Conservation (phyloP, 108 stramenopile genomes). For the Craspedostauros australis region DNA sequence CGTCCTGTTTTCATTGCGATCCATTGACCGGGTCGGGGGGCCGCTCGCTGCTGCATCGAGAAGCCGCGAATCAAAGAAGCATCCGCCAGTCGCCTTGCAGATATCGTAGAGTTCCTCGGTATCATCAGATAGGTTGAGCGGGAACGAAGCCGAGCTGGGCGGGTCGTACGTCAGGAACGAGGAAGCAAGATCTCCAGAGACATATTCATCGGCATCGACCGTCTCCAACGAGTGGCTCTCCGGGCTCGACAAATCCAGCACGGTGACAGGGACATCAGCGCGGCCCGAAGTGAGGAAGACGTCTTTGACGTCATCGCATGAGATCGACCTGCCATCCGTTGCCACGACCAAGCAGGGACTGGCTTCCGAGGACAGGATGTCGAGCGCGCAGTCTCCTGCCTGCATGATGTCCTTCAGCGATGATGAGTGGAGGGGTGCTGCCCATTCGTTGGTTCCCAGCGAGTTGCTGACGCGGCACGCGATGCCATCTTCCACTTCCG, state of each 20-base stretch:
- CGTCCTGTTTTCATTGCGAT: too few species aligned
- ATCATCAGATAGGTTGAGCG: conserved; percentile 60
- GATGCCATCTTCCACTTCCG: conserved; percentile 64
- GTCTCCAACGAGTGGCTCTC: conserved; percentile 12
- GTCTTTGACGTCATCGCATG: conserved; percentile 58
- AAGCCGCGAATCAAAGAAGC: conserved; percentile 48
- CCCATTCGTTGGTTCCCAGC: conserved; percentile 23
- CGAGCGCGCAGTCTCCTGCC: conserved; percentile 65
- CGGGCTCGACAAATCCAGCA: conserved; percentile 54
- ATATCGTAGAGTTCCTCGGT: conserved; percentile 40
- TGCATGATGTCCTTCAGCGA: conserved; percentile 63
- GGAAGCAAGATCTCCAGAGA: too few species aligned
- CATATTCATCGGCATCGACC: background rate
- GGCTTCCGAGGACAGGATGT: conserved; percentile 56
- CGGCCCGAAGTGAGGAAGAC: conserved; percentile 43
- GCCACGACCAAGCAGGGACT: conserved; percentile 61
- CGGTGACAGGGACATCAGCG: conserved; percentile 55
- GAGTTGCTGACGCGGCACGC: conserved; percentile 42
- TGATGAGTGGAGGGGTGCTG: conserved; percentile 34
- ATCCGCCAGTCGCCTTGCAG: conserved; percentile 56
- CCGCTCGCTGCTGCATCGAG: conserved; percentile 23
- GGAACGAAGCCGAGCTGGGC: conserved; percentile 31
- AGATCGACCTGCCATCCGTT: conserved; percentile 63
- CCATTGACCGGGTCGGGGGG: conserved; percentile 27
- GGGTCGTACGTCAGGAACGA: conserved; percentile 40